These are phyloP conservation scores for Pseudocercospora crystallina DNA, from an alignment of 2,329 filamentous ascomycete genomes.

Conservation along the genomic window DNA sequence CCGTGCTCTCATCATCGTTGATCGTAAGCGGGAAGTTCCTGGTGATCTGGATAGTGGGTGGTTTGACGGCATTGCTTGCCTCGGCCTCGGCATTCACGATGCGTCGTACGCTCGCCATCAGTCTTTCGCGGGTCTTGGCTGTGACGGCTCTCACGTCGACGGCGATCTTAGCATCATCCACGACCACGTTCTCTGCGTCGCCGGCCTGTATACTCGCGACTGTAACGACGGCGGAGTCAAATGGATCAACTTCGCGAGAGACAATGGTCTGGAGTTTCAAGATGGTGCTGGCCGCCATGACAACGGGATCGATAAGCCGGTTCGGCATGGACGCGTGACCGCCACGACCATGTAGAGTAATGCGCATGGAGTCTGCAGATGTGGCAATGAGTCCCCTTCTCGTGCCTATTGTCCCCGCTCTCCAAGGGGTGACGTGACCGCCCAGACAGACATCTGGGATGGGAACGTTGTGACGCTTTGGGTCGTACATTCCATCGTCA, in stretches of 20 bases:
- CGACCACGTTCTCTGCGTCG: conserved; percentile 61
- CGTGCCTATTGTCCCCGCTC: conserved; percentile 43
- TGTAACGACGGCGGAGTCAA: conserved; percentile 58
- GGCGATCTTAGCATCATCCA: conserved; percentile 54
- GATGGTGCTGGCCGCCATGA: conserved; percentile 58
- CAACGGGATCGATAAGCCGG: conserved; percentile 57
- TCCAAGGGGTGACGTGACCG: conserved; percentile 55
- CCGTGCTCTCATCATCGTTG: conserved; percentile 51
- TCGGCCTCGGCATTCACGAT: conserved; percentile 58
- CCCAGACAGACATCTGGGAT: conserved; percentile 59
- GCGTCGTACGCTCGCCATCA: conserved; percentile 50
- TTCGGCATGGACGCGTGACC: conserved; percentile 60
- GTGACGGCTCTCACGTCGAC: conserved; percentile 55
- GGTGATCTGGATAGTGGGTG: conserved; percentile 46
- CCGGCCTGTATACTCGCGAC: conserved; percentile 60
- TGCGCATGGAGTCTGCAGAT: conserved; percentile 41
- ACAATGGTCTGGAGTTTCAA: conserved; percentile 61
- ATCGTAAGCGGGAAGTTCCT: conserved; percentile 50
- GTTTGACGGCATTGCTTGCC: conserved; percentile 47
- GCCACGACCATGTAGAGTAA: conserved; percentile 59
- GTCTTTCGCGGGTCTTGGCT: conserved; percentile 46
- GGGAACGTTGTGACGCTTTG: conserved; percentile 43
- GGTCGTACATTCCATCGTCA: conserved; percentile 57
- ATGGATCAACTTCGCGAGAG: conserved; percentile 54
- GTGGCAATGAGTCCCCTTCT: conserved; percentile 43